A percentile compares a stretch with the other conserved stretches of the same genome.
These are phyloP conservation scores for Hygrocybe coccinea DNA, from an alignment of 768 basidiomycete species.

Conservation along the genomic window DNA sequence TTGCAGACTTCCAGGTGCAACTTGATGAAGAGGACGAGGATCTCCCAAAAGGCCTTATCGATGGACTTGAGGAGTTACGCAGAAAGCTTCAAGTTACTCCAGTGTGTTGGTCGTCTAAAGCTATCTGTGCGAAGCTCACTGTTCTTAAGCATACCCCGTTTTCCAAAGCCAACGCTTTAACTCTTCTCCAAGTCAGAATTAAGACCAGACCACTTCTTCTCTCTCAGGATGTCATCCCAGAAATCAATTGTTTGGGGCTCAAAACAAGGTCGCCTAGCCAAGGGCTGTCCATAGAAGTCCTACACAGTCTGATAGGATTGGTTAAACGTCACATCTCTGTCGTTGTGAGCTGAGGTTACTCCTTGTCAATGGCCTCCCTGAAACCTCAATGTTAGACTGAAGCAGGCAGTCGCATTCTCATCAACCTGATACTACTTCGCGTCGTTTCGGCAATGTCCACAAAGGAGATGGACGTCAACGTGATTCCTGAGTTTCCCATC, in stretches of 20 bases:
- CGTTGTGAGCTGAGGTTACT: slow-evolving; percentile 14
- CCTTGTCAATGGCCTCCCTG: background rate
- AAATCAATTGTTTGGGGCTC: slow-evolving; percentile 1
- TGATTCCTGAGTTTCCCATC: slow-evolving; percentile 21
- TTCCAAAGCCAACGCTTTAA: slow-evolving; percentile 10
- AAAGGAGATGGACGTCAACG: slow-evolving; percentile 13
- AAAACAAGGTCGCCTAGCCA: background rate
- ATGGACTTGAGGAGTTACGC: slow-evolving; percentile 9
- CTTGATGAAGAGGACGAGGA: slow-evolving; percentile 19
- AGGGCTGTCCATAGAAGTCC: slow-evolving; percentile 3
- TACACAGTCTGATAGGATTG: slow-evolving; percentile 11
- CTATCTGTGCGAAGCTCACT: background rate
- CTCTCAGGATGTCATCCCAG: slow-evolving; percentile 5
- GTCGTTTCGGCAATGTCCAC: slow-evolving; percentile 16
- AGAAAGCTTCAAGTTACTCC: slow-evolving; percentile 5
- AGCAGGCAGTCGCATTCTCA: slow-evolving; percentile 17
- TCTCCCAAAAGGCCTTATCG: slow-evolving; percentile 8
- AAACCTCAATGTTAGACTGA: slow-evolving; percentile 13
- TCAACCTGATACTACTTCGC: slow-evolving; percentile 19
- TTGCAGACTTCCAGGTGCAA: slow-evolving; percentile 10
- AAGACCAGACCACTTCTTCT: slow-evolving; percentile 14
- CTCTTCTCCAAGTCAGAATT: slow-evolving; percentile 7
- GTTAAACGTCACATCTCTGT: slow-evolving; percentile 17
- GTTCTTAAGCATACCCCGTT: slow-evolving; percentile 8
- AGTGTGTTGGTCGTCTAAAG: background rate